These are phyloP conservation scores for Axilococcus clingmanii DNA, from an alignment of 139 green algal genomes.

Conservation along the genomic window DNA sequence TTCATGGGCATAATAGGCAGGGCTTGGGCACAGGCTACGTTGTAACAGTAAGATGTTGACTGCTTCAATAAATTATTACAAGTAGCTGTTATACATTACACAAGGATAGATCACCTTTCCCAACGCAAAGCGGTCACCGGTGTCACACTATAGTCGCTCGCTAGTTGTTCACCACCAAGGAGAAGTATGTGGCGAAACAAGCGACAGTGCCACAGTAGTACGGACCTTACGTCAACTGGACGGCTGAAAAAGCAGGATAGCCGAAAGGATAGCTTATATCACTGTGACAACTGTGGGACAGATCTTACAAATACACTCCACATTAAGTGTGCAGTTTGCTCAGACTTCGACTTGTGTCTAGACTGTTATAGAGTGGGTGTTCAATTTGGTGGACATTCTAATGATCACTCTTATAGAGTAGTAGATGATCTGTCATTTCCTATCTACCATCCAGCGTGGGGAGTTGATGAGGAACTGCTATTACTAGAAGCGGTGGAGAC, in stretches of 20 bases:
- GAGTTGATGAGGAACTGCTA: constrained; percentile 92
- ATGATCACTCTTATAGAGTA: constrained; percentile 69
- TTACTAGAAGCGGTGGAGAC: constrained; percentile 88
- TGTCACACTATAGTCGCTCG: too few relatives aligned
- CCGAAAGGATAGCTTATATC: constrained; percentile 55
- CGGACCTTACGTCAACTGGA: too few relatives aligned
- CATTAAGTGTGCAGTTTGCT: constrained; percentile 87
- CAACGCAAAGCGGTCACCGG: too few relatives aligned
- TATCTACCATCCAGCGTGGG: constrained; percentile 80
- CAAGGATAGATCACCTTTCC: too few relatives aligned
- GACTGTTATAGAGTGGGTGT: constrained; percentile 81
- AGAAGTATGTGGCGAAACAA: constrained; percentile 1
- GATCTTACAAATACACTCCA: constrained; percentile 76
- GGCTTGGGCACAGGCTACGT: too few relatives aligned
- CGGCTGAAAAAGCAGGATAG: background rate
- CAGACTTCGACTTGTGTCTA: constrained; percentile 92
- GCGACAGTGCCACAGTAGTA: too few relatives aligned
- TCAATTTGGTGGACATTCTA: constrained; percentile 67
- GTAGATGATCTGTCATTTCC: constrained; percentile 91
- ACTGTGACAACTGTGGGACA: constrained; percentile 92
- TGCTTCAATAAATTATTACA: too few relatives aligned
- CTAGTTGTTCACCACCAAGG: too few relatives aligned
- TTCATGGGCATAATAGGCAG: too few relatives aligned
- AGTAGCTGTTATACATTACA: too few relatives aligned
- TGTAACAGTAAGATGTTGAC: too few relatives aligned